Conservation (phyloP, 371 early-diverging fungal species). For the Syncephalastrum sp. region DNA sequence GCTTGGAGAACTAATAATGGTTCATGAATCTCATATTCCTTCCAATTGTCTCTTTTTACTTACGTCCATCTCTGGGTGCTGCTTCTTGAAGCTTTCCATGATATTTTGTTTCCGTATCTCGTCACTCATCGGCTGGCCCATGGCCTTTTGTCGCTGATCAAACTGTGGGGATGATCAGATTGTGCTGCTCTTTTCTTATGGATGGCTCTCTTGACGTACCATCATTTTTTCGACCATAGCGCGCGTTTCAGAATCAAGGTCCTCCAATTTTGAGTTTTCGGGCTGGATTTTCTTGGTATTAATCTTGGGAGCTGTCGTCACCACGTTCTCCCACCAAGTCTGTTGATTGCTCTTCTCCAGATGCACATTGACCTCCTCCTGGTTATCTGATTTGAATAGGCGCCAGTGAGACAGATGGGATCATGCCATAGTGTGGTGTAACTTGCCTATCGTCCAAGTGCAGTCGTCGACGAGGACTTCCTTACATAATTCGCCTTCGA, state of each 20-base stretch:
- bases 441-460: constrained; percentile 80
- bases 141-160: constrained; percentile 88
- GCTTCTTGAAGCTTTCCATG: constrained; percentile 74
- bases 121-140: constrained; percentile 83
- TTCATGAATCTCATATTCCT: background rate
- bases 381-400: constrained; percentile 43
- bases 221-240: constrained; percentile 88
- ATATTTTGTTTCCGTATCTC: constrained; percentile 76
- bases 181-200: background rate
- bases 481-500: constrained; percentile 79
- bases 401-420: background rate
- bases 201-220: constrained; percentile 30
- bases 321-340: constrained; percentile 93
- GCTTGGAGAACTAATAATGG: no score
- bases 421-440: no score
- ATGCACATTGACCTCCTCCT: constrained; percentile 73
- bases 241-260: constrained; percentile 90
- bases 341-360: constrained; percentile 81
- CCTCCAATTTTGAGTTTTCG: constrained; percentile 85
- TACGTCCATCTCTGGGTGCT: constrained; percentile 57
- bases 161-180: constrained; percentile 50
- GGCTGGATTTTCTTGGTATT: constrained; percentile 91
- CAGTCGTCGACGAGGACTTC: constrained; percentile 77
- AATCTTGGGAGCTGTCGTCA: constrained; percentile 78
- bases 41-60: constrained; percentile 18